These are phyloP conservation scores for Trichoderma asperellum DNA, from an alignment of 2,329 filamentous ascomycete genomes.

Conservation along the genomic window DNA sequence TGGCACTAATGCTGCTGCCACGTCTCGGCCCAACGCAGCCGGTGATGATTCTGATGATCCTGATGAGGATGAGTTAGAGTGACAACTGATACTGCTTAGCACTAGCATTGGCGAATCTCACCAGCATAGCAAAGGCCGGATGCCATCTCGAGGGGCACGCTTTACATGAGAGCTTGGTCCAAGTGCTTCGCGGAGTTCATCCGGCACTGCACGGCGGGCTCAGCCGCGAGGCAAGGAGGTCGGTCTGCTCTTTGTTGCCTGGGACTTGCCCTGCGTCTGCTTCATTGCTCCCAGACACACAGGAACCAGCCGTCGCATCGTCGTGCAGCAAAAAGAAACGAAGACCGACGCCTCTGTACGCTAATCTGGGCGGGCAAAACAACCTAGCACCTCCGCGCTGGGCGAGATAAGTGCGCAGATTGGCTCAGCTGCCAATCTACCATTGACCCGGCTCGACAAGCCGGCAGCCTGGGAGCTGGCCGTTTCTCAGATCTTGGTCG, in stretches of 20 bases:
- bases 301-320: conserved; percentile 31
- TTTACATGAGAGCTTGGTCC: conserved; percentile 15
- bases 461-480: conserved; percentile 9
- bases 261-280: conserved; percentile 29
- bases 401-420: conserved; percentile 3
- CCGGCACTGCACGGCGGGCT: conserved; percentile 22
- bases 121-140: background rate
- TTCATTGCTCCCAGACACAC: conserved; percentile 29
- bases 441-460: conserved; percentile 26
- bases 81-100: background rate
- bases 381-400: background rate
- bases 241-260: conserved; percentile 14
- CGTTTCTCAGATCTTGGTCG: conserved; percentile 32
- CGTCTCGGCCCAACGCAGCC: conserved; percentile 26
- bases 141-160: background rate
- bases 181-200: conserved; percentile 16
- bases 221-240: conserved; percentile 25
- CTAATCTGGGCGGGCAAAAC: conserved; percentile 29
- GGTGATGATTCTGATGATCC: conserved; percentile 23
- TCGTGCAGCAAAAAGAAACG: conserved; percentile 27
- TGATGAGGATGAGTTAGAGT: background rate
- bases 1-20: conserved; percentile 22
- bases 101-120: background rate
- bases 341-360: background rate
- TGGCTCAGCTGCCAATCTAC: conserved; percentile 17